Evolutionary conservation across 2,329 filamentous ascomycete species (phyloP).

Genomic region (Fusarium sp.): DNA sequence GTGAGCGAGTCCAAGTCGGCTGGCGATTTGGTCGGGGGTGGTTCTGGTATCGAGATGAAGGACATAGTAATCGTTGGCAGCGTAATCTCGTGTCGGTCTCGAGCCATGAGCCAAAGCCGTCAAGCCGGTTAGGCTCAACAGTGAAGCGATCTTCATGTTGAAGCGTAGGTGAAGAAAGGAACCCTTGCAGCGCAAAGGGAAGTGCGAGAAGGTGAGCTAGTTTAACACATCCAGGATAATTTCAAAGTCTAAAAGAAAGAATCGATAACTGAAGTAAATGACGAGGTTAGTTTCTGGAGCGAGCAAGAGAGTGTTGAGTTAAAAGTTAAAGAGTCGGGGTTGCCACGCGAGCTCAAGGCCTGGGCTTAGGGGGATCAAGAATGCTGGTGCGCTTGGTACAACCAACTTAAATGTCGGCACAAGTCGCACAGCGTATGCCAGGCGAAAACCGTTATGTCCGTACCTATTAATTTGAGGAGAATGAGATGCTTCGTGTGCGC

Average conservation of each 20-base stretch:
- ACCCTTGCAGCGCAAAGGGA: conserved; percentile 39
- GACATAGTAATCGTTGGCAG: conserved; percentile 91
- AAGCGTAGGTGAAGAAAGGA: conserved; percentile 2
- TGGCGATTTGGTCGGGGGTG: conserved; percentile 76
- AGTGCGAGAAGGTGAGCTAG: conserved; percentile 30
- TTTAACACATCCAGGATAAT: conserved; percentile 45
- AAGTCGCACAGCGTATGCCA: conserved; percentile 27
- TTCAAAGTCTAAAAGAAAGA: conserved; percentile 15
- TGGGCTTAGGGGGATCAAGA: conserved; percentile 11
- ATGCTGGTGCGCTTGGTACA: conserved; percentile 15
- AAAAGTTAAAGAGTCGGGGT: conserved; percentile 15
- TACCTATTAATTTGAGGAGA: conserved; percentile 31
- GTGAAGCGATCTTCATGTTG: conserved; percentile 64
- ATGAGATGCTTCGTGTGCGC: not conserved
- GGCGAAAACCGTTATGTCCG: conserved; percentile 7
- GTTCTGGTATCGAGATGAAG: conserved; percentile 79
- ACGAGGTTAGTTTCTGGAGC: conserved; percentile 18
- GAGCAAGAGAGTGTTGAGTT: conserved; percentile 1
- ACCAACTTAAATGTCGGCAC: conserved; percentile 20
- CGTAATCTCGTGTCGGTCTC: conserved; percentile 75
- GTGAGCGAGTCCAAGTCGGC: conserved; percentile 78
- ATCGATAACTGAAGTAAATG: conserved; percentile 8
- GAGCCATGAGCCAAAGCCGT: conserved; percentile 62
- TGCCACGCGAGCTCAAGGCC: conserved; percentile 27
- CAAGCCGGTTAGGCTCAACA: conserved; percentile 67